Percentiles rank a stretch among this genome's conserved stretches.
These are phyloP conservation scores for Fraxinus platypoda DNA, from an alignment of 305 asterid species.

Conservation along the genomic window DNA sequence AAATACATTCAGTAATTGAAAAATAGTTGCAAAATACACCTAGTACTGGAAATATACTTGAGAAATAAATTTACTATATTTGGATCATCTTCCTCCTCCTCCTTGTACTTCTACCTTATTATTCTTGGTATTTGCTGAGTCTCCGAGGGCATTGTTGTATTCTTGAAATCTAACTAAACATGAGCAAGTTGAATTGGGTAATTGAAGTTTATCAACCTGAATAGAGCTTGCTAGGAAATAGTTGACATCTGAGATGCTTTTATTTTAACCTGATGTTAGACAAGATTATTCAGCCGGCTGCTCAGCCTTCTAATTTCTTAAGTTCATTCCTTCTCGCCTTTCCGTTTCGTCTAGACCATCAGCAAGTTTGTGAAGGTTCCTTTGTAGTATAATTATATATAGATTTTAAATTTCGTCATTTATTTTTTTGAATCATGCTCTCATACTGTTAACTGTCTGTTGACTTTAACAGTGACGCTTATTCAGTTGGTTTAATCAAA, in stretches of 20 bases:
- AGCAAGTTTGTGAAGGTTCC: neutral
- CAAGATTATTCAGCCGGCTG: conserved; percentile 2
- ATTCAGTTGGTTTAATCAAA: conserved; percentile 66
- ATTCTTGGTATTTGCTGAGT: conserved; percentile 1
- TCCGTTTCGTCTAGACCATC: conserved; percentile 7
- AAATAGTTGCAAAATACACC: neutral
- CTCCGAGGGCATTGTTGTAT: neutral
- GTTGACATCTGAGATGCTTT: conserved; percentile 3
- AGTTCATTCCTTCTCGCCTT: neutral
- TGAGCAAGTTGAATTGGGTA: conserved; percentile 7
- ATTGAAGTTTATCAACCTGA: conserved; percentile 16
- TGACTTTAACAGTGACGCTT: conserved; percentile 64
- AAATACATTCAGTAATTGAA: neutral
- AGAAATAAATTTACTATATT: neutral
- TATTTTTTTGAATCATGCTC: conserved; percentile 13
- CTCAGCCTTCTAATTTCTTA: neutral
- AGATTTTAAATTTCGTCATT: neutral
- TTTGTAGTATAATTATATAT: neutral
- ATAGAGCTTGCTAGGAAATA: neutral
- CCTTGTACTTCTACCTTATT: neutral
- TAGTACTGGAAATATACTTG: neutral
- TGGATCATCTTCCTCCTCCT: neutral
- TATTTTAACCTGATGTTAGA: conserved; percentile 11
- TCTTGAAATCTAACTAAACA: neutral
- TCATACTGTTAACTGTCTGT: conserved; percentile 22